phyloP scores from a whole-genome alignment of 805 yeast genomes.

The Metschnikowia corniflorae region DNA sequence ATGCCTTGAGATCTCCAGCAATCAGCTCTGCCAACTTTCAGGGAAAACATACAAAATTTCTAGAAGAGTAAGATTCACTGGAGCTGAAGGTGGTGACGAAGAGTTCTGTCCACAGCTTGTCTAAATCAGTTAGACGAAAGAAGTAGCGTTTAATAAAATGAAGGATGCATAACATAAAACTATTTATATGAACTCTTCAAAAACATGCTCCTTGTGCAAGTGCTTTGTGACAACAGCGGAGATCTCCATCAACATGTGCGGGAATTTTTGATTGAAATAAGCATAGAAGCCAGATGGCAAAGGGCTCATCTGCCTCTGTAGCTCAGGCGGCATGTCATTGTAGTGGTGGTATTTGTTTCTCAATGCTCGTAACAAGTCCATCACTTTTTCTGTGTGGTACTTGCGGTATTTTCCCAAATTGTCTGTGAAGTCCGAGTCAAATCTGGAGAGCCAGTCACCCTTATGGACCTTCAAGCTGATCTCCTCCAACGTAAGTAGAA shows the following conservation, averaged over 20 bases:
- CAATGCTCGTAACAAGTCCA: slow-evolving; percentile 85
- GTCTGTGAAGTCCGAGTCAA: slow-evolving; percentile 70
- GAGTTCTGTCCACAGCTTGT: too few species aligned
- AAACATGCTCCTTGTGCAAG: slow-evolving; percentile 60
- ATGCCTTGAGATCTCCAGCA: slow-evolving; percentile 40
- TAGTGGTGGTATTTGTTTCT: slow-evolving; percentile 94
- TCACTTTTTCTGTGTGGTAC: slow-evolving; percentile 70
- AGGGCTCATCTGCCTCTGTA: slow-evolving; percentile 67
- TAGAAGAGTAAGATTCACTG: too few species aligned
- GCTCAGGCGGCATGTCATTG: slow-evolving; percentile 74
- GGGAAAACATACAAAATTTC: slow-evolving; percentile 53
- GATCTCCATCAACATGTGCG: slow-evolving; percentile 70
- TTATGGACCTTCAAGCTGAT: slow-evolving; percentile 38
- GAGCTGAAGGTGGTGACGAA: too few species aligned
- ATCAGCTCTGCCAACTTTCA: slow-evolving; percentile 50
- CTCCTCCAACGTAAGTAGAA: slow-evolving; percentile 54
- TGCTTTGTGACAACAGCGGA: slow-evolving; percentile 58
- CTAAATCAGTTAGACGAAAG: too few species aligned
- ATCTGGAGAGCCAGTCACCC: slow-evolving; percentile 72
- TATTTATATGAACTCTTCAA: slow-evolving; percentile 36
- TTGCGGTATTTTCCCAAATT: slow-evolving; percentile 90
- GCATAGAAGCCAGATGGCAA: slow-evolving; percentile 80
- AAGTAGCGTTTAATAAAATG: too few species aligned
- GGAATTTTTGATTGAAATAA: slow-evolving; percentile 74
- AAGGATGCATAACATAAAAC: too few species aligned